Evolutionary conservation across 2,329 filamentous ascomycete genomes (phyloP).

Genomic region (Monosporascus sp.): DNA sequence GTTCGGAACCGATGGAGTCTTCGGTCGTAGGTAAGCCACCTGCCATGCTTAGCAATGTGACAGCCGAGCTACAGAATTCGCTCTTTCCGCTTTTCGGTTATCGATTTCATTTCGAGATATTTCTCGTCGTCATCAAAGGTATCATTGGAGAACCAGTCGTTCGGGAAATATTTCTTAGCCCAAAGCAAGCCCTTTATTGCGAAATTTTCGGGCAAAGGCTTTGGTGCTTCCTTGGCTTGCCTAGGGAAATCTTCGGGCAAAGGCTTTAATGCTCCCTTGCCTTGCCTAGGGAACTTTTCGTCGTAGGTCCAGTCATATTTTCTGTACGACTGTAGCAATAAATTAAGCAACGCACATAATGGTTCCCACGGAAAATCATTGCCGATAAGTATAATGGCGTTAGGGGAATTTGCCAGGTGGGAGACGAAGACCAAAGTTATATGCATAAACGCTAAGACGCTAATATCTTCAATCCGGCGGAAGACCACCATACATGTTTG

Average conservation of each 20-base stretch:
- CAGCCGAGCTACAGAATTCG: constrained; percentile 54
- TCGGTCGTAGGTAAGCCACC: constrained; percentile 42
- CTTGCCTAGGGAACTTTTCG: constrained; percentile 40
- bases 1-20: constrained; percentile 31
- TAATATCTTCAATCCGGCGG: constrained; percentile 47
- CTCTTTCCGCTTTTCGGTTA: constrained; percentile 45
- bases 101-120: constrained; percentile 55
- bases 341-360: constrained; percentile 36
- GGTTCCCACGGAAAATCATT: constrained; percentile 47
- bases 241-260: too few relatives aligned
- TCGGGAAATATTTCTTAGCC: constrained; percentile 52
- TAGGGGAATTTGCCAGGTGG: constrained; percentile 34
- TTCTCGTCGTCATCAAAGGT: constrained; percentile 62
- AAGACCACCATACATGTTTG: constrained; percentile 35
- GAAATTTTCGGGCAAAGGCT: constrained; percentile 65
- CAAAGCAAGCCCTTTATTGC: constrained; percentile 59
- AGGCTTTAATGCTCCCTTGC: too few relatives aligned
- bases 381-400: constrained; percentile 39
- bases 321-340: constrained; percentile 25
- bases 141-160: constrained; percentile 51
- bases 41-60: constrained; percentile 35
- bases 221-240: constrained; percentile 35
- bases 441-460: constrained; percentile 58
- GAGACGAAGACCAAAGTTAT: constrained; percentile 54
- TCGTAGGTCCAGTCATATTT: constrained; percentile 31